Base-by-base conservation (phyloP, 2,329 filamentous ascomycete genomes). In the Pseudogymnoascus sp. region DNA sequence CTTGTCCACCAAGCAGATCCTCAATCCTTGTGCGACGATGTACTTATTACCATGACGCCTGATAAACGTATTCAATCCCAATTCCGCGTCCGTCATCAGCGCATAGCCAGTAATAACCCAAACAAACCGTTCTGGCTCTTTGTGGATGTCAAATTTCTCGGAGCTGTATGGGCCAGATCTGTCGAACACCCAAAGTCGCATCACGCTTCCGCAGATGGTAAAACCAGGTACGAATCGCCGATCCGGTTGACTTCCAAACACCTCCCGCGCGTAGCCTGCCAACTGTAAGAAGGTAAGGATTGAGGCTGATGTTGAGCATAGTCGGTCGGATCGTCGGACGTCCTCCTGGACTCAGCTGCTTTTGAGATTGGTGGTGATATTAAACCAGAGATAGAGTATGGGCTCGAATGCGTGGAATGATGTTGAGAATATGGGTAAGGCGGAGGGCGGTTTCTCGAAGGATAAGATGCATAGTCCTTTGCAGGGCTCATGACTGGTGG, bases 121-220 rank as follows among this genome's bases (percentile, higher is more conserved):
- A 11, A 41, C 8, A 11, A 41, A 41, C 16, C 16, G 16, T 2
- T 41, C 16, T 41, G 16, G 38, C 38, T 41, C 38, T 41, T 21
- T 18, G 38, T 41, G 8, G 9, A 41, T 41, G 16, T 41, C 16
- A 5, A 41, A 41, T 21, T 41, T 21, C 9, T 41, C 38, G 16
- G 16, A 41, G 38, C 38, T 41, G 16, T 41, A 41, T 21, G 63
- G 61, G 8, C 72, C 71, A 49, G 70, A 75, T 64, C 71, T 69
- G 63, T 75, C 71, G 61, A 73, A 74, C 7, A 74, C 66, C 71
- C 67, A 76, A 12, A 68, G 63, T 62, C 71, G 67, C 67, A 74
- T 70, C 21, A 72, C 21, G 18, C 63, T 69, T 63, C 63, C 59
- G 59, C 61, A 69, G 23, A 69, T 65, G 33, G 63, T 66, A 67